phyloP scores from a whole-genome alignment of 192 early-diverging fungal genomes.

The Coemansia brasiliensis region DNA sequence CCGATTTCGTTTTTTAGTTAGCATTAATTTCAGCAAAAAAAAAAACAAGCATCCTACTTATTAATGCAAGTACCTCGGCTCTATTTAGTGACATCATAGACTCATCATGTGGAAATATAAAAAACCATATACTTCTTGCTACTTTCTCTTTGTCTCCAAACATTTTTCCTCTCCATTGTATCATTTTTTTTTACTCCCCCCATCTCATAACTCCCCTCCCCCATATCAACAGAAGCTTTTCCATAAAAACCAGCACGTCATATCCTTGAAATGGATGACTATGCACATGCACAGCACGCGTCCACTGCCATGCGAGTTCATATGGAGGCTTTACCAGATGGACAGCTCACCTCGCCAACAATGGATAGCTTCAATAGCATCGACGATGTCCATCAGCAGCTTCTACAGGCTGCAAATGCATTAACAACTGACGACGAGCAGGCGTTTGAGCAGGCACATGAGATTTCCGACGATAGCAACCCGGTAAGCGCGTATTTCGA shows the following conservation, averaged over 20 bases:
- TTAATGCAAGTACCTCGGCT: too few relatives aligned
- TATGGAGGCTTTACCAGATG: background rate
- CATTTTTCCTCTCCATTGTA: background rate
- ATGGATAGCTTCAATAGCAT: background rate
- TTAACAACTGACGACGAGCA: background rate
- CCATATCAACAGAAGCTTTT: too few relatives aligned
- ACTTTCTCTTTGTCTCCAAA: conserved; percentile 2
- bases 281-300: conserved; percentile 2
- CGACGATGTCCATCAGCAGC: background rate
- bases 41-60: too few relatives aligned
- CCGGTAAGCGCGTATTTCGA: conserved; percentile 40
- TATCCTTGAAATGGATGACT: background rate
- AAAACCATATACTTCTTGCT: too few relatives aligned
- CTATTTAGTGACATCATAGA: too few relatives aligned
- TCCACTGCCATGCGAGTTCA: conserved; percentile 1
- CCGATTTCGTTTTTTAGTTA: too few relatives aligned
- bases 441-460: conserved; percentile 2
- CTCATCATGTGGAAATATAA: too few relatives aligned
- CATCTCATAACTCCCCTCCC: too few relatives aligned
- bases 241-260: too few relatives aligned
- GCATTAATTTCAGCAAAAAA: too few relatives aligned
- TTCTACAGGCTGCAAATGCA: background rate
- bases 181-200: too few relatives aligned
- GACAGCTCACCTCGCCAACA: background rate
- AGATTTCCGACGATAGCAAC: conserved; percentile 35